phyloP scores from a whole-genome alignment of 768 basidiomycete genomes.

The Leccinum obscurum region DNA sequence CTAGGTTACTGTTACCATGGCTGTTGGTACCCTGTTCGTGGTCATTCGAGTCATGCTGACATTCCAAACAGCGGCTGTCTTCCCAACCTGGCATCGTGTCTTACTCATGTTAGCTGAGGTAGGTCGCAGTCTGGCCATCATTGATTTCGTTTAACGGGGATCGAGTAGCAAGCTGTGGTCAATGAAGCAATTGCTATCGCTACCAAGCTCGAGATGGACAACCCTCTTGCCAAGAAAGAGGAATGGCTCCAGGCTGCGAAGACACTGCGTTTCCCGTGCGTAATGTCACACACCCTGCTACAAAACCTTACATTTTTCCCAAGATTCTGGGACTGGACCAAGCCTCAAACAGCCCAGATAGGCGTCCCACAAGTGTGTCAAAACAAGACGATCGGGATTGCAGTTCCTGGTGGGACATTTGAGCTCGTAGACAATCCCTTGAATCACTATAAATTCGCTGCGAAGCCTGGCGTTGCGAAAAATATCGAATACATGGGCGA shows the following conservation, averaged over 20 bases:
- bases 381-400: background rate
- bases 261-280: slow-evolving; percentile 21
- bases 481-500: slow-evolving; percentile 7
- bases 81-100: slow-evolving; percentile 24
- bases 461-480: background rate
- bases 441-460: slow-evolving; percentile 14
- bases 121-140: background rate
- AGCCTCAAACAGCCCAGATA: background rate
- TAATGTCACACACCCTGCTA: background rate
- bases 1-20: slow-evolving; percentile 24
- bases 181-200: slow-evolving; percentile 17
- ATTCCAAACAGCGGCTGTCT: slow-evolving; percentile 16
- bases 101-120: slow-evolving; percentile 16
- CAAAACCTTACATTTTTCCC: background rate
- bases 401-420: background rate
- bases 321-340: slow-evolving; percentile 24
- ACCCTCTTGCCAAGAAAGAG: background rate
- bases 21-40: slow-evolving; percentile 1
- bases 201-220: background rate
- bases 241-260: slow-evolving; percentile 17
- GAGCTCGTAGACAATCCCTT: slow-evolving; percentile 8
- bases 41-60: background rate
- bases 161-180: slow-evolving; percentile 19
- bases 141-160: background rate
- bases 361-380: slow-evolving; percentile 11